Evolutionary conservation across 495 filamentous ascomycete species (phyloP).

Genomic region (Evansstolkia leycettana): DNA sequence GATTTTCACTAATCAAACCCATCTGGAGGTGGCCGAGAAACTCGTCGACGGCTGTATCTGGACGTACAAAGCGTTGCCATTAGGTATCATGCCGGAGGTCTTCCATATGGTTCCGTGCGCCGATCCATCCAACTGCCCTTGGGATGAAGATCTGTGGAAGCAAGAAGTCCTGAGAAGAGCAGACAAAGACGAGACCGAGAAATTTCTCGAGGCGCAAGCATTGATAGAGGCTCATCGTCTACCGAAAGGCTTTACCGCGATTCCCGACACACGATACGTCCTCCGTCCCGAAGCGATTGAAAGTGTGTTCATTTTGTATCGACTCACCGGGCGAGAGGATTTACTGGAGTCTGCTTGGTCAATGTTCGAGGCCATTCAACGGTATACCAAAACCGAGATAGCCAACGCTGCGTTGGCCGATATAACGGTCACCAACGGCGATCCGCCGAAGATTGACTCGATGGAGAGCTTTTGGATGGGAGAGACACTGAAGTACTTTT

Average conservation of each 20-base stretch:
- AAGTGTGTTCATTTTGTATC: constrained; percentile 50
- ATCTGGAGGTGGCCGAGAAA: constrained; percentile 58
- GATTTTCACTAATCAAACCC: constrained; percentile 50
- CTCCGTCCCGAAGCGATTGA: constrained; percentile 44
- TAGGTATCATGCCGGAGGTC: constrained; percentile 35
- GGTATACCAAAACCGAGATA: constrained; percentile 33
- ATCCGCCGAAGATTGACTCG: constrained; percentile 17
- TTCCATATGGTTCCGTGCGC: constrained; percentile 23
- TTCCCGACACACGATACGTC: constrained; percentile 26
- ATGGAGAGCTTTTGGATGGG: constrained; percentile 48
- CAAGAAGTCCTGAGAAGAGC: constrained; percentile 14
- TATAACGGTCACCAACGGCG: constrained; percentile 15
- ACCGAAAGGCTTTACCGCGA: constrained; percentile 19
- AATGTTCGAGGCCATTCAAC: constrained; percentile 45
- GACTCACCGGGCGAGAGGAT: constrained; percentile 45
- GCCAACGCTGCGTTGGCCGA: constrained; percentile 37
- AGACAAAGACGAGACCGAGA: constrained; percentile 3
- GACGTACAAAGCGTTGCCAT: constrained; percentile 43
- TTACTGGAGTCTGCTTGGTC: constrained; percentile 49
- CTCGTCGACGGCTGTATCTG: constrained; percentile 77
- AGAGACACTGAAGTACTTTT: constrained; percentile 65
- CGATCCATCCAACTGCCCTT: constrained; percentile 19
- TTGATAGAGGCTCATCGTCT: constrained; percentile 18
- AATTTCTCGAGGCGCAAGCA: constrained; percentile 8
- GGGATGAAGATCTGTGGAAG: constrained; percentile 24